These are phyloP conservation scores for Moesziomyces aphidis DNA, from an alignment of 1,284 basidiomycete genomes.

Conservation along the genomic window DNA sequence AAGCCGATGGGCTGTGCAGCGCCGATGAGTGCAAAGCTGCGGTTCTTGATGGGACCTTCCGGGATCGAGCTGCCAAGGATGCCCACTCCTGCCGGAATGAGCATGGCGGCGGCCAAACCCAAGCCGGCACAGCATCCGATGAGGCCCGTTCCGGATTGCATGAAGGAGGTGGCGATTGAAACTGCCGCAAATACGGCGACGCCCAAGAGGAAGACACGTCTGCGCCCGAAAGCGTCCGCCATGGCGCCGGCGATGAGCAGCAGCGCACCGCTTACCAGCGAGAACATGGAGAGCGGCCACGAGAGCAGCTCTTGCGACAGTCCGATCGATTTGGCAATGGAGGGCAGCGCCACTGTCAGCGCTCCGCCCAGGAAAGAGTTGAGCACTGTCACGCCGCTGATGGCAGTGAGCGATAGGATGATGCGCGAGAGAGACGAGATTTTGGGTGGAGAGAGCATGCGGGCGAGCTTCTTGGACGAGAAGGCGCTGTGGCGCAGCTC, in stretches of 20 bases:
- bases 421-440: conserved; percentile 23
- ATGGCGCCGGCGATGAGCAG: conserved; percentile 69
- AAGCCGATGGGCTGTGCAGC: conserved; percentile 80
- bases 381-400: conserved; percentile 52
- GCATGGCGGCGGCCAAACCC: conserved; percentile 50
- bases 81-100: conserved; percentile 56
- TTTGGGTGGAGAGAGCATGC: conserved; percentile 26
- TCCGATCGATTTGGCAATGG: conserved; percentile 70
- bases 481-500: conserved; percentile 27
- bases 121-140: conserved; percentile 63
- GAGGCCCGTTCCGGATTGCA: conserved; percentile 59
- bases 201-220: conserved; percentile 70
- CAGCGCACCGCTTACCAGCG: conserved; percentile 74
- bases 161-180: conserved; percentile 64
- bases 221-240: conserved; percentile 70
- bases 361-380: conserved; percentile 69
- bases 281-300: conserved; percentile 76
- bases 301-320: conserved; percentile 70
- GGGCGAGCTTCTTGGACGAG: conserved; percentile 26
- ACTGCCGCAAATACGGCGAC: conserved; percentile 63
- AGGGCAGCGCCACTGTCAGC: conserved; percentile 74
- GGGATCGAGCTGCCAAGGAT: conserved; percentile 64
- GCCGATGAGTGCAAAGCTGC: conserved; percentile 63
- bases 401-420: conserved; percentile 43
- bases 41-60: conserved; percentile 65